Evolutionary conservation across 768 basidiomycete species (phyloP).

Genomic region (Sarcodon aspratus): DNA sequence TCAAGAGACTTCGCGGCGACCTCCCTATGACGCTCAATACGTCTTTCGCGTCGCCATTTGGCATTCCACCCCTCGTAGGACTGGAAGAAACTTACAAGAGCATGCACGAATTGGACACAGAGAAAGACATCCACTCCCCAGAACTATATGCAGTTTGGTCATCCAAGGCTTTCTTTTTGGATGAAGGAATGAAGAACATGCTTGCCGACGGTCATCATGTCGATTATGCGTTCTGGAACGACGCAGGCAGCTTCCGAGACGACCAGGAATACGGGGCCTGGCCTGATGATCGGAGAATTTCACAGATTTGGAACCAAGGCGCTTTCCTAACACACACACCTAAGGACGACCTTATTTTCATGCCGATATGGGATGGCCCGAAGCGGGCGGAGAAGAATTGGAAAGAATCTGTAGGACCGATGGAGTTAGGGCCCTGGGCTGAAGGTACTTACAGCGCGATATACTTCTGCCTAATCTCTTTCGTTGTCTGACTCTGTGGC

Average conservation of each 20-base stretch:
- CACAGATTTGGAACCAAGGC: constrained; percentile 27
- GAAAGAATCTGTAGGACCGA: constrained; percentile 34
- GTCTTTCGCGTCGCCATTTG: constrained; percentile 32
- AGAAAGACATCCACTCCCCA: constrained; percentile 28
- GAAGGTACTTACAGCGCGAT: constrained; percentile 31
- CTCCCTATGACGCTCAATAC: constrained; percentile 32
- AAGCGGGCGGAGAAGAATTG: constrained; percentile 20
- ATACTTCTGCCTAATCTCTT: not conserved
- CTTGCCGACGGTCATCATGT: constrained; percentile 19
- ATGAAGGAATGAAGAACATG: constrained; percentile 25
- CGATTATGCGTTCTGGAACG: constrained; percentile 48
- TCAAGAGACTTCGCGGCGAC: constrained; percentile 20
- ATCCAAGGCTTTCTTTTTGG: constrained; percentile 39
- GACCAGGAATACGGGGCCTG: constrained; percentile 32
- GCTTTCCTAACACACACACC: constrained; percentile 16
- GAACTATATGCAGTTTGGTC: constrained; percentile 48
- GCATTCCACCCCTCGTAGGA: constrained; percentile 31
- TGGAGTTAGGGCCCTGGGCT: constrained; percentile 34
- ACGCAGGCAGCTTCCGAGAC: constrained; percentile 40
- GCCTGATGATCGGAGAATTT: constrained; percentile 32
- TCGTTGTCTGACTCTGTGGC: not conserved
- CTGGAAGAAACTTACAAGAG: constrained; percentile 22
- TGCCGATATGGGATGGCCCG: constrained; percentile 31
- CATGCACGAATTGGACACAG: constrained; percentile 36
- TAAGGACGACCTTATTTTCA: constrained; percentile 35